Evolutionary conservation across 192 early-diverging fungal species (phyloP).

Genomic region (Endogone sp.): DNA sequence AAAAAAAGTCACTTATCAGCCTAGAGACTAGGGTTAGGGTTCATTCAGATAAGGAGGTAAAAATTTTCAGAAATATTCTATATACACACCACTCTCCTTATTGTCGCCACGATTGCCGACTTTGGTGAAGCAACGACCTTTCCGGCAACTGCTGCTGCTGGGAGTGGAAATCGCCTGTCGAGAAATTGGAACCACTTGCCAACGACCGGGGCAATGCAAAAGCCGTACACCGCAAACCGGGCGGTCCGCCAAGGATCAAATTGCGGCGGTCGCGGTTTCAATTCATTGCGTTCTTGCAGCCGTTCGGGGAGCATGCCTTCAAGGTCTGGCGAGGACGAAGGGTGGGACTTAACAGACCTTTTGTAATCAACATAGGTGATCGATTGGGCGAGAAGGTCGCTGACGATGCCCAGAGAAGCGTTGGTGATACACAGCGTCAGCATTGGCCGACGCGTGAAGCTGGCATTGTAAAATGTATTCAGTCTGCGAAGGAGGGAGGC

Average conservation of each 20-base stretch:
- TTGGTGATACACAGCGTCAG: slow-evolving; percentile 67
- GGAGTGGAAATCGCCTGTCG: slow-evolving; percentile 58
- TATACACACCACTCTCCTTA: slow-evolving; percentile 48
- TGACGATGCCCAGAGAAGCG: slow-evolving; percentile 54
- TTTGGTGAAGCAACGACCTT: background rate
- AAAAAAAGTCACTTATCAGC: no score
- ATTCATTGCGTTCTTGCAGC: slow-evolving; percentile 5
- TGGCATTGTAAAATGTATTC: slow-evolving; percentile 29
- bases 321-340: background rate
- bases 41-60: no score
- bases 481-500: background rate
- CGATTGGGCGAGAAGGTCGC: slow-evolving; percentile 63
- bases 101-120: slow-evolving; percentile 12
- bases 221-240: slow-evolving; percentile 66
- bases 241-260: slow-evolving; percentile 45
- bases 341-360: slow-evolving; percentile 6
- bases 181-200: slow-evolving; percentile 67
- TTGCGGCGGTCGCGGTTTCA: background rate
- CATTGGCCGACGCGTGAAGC: slow-evolving; percentile 51
- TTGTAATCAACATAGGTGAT: slow-evolving; percentile 31
- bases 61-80: no score
- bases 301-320: slow-evolving; percentile 8
- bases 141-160: background rate
- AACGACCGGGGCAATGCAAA: slow-evolving; percentile 62
- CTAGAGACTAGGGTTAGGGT: no score